A percentile compares a stretch with the other conserved stretches of the same genome.
Evolutionary conservation across 352 stramenopile species (phyloP).

Genomic region (Globisporangium carolinianum): DNA sequence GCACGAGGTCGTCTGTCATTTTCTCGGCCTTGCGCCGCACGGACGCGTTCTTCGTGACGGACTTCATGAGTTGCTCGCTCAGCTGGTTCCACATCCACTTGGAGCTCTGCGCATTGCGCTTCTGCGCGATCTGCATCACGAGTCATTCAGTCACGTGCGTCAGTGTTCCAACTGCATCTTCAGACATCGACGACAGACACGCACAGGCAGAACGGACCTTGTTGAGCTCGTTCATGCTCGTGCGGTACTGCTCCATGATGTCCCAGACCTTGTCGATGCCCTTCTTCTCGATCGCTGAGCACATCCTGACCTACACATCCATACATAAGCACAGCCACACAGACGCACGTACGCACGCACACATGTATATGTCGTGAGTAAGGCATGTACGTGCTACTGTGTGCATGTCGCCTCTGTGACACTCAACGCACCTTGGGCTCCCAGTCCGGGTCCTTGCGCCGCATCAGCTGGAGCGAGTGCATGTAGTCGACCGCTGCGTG

Average conservation of each 20-base stretch:
- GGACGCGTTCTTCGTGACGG: constrained; percentile 34
- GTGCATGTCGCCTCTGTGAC: no score
- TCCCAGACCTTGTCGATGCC: constrained; percentile 70
- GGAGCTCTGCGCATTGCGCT: constrained; percentile 62
- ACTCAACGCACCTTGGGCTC: constrained; percentile 37
- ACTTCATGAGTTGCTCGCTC: constrained; percentile 67
- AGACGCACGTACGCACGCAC: no score
- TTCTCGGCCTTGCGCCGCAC: constrained; percentile 42
- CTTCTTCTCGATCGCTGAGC: constrained; percentile 58
- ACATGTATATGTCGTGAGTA: no score
- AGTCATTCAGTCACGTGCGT: no score
- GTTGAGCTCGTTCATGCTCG: constrained; percentile 41
- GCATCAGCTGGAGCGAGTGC: constrained; percentile 78
- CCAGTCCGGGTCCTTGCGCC: constrained; percentile 79
- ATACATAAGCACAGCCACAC: neutral
- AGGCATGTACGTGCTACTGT: no score
- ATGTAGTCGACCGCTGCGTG: constrained; percentile 71
- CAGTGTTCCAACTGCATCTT: no score
- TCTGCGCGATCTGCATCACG: constrained; percentile 37
- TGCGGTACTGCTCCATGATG: constrained; percentile 52
- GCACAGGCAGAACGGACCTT: constrained; percentile 26
- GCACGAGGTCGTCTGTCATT: constrained; percentile 55
- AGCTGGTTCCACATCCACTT: constrained; percentile 83
- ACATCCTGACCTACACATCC: constrained; percentile 50
- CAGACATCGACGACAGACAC: neutral